A percentile compares a stretch with the other conserved stretches of the same genome.
Evolutionary conservation across 2,329 filamentous ascomycete genomes (phyloP).

Genomic region (Exophiala sideris): DNA sequence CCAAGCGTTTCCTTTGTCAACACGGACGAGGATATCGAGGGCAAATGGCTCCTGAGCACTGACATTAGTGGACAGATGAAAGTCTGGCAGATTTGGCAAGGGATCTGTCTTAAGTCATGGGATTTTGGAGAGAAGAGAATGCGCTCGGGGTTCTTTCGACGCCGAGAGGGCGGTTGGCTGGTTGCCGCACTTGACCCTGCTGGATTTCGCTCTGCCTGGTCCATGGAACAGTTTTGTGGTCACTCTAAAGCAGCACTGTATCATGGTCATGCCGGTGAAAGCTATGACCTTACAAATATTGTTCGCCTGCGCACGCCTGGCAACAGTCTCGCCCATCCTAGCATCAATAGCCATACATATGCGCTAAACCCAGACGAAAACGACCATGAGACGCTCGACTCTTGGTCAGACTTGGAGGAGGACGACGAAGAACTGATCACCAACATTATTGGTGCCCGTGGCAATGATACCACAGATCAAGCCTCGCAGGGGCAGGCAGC

Average conservation of each 20-base stretch:
- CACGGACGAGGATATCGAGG: conserved; percentile 52
- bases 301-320: conserved; percentile 24
- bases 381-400: conserved; percentile 19
- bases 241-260: conserved; percentile 23
- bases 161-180: conserved; percentile 41
- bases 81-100: conserved; percentile 50
- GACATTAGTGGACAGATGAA: conserved; percentile 52
- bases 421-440: conserved; percentile 1
- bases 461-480: background rate
- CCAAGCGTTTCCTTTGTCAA: conserved; percentile 59
- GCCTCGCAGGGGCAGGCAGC: background rate
- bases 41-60: conserved; percentile 56
- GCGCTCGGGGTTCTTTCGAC: conserved; percentile 7
- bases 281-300: conserved; percentile 26
- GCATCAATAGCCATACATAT: conserved; percentile 1
- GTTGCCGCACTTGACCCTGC: conserved; percentile 46
- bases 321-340: conserved; percentile 24
- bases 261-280: conserved; percentile 21
- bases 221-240: conserved; percentile 41
- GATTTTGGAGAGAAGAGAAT: conserved; percentile 21
- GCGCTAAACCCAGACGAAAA: conserved; percentile 20
- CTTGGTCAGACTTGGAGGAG: conserved; percentile 10
- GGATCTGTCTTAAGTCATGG: conserved; percentile 31
- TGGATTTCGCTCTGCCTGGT: conserved; percentile 36
- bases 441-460: background rate